Base-by-base conservation (phyloP, 2,329 filamentous ascomycete species). In the Diplodia sapinea region DNA sequence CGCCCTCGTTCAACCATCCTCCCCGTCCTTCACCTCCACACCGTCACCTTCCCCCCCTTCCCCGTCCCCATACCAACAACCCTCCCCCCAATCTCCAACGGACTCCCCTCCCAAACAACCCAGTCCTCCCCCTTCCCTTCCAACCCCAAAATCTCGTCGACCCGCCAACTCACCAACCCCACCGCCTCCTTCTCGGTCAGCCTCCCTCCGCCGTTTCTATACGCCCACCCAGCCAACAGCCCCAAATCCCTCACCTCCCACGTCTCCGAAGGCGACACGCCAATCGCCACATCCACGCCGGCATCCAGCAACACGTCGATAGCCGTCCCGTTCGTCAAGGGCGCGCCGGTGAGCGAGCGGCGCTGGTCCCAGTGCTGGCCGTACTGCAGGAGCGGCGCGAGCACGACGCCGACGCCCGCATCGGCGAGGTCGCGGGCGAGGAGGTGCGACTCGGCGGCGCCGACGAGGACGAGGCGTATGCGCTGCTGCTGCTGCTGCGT, bases 301-400 rank as follows among this genome's bases (percentile, higher is more conserved):
- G 87, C 88, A 8, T 83, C 82, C 0, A 88, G 71, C 1, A 91
- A 81, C 13, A 73, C 75, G 69, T 90, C 87, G 4, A 89, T 79
- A 0, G 83, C 83, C 0, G 88, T 90, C 31, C 88, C 87, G 71
- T 89, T 89, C 0, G 88, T 89, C 0, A 91, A 80, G 1, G 89
- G 89, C 5, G 88, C 88, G 1, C 89, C 89, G 0, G 87, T 84
- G 12, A 91, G 79, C 0, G 86, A 84, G 1, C 88, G 85, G 0
- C 87, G 84, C 75, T 88, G 80, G 69, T 90, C 87, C 89, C 88
- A 91, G 0, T 74, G 76, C 3, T 74, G 75, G 2, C 83, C 82
- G 72, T 85, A 87, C 0, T 86, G 83, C 70, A 87, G 84, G 13
- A 89, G 75, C 1, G 88, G 88, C 0, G 85, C 81, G 1, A 91